Evolutionary conservation across 2,329 filamentous ascomycete genomes (phyloP).

Genomic region (Claviceps monticola): DNA sequence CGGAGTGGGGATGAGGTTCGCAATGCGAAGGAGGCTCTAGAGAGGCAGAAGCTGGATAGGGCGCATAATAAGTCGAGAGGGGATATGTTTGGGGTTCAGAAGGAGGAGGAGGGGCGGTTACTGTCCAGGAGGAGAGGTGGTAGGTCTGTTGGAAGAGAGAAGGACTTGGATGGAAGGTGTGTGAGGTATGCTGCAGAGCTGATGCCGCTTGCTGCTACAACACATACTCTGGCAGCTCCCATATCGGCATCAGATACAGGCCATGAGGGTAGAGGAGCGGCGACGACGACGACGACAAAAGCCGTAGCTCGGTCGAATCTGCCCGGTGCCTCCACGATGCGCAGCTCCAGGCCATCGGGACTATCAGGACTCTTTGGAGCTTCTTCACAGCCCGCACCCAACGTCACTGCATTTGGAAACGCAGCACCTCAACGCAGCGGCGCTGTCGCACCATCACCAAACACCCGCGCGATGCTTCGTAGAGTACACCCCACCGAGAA

Average conservation of each 20-base stretch:
- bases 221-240: not conserved
- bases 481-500: not conserved
- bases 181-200: not conserved
- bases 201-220: not conserved
- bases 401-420: not conserved
- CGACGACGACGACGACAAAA: no score
- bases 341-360: no score
- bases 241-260: not conserved
- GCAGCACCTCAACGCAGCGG: not conserved
- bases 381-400: not conserved
- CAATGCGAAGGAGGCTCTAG: slow-evolving; percentile 17
- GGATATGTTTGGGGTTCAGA: slow-evolving; percentile 5
- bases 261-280: no score
- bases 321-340: not conserved
- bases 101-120: not conserved
- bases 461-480: no score
- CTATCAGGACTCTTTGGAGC: not conserved
- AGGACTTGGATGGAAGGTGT: not conserved
- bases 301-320: not conserved
- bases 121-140: not conserved
- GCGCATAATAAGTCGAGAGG: slow-evolving; percentile 1
- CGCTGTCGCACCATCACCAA: not conserved
- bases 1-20: slow-evolving; percentile 25
- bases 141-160: not conserved
- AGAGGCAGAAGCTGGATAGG: slow-evolving; percentile 11